Evolutionary conservation across 2,329 filamentous ascomycete genomes (phyloP).

Genomic region (Colletotrichum destructivum): DNA sequence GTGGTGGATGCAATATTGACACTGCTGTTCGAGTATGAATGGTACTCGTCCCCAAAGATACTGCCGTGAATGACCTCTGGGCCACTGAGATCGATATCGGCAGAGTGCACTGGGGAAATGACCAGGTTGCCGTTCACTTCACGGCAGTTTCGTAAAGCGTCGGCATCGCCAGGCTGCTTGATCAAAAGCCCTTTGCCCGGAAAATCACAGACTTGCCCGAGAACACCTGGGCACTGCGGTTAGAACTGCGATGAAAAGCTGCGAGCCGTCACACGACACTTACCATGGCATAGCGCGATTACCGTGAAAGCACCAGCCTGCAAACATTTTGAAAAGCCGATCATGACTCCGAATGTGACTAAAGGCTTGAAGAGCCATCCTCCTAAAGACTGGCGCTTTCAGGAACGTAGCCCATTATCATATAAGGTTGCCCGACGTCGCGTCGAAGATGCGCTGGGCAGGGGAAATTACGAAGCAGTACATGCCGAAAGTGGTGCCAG

Average conservation of each 20-base stretch:
- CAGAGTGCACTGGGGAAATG: neutral
- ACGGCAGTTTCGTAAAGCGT: neutral
- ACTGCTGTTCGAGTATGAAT: neutral
- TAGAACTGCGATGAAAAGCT: neutral
- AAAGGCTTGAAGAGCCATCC: neutral
- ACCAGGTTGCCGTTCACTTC: conserved; percentile 5
- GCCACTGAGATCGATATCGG: conserved; percentile 7
- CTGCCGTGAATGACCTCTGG: neutral
- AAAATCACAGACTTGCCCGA: neutral
- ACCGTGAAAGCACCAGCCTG: neutral
- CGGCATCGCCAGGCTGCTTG: neutral
- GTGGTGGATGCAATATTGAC: neutral
- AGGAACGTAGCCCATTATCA: neutral
- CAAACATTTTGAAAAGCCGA: neutral
- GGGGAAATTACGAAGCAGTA: neutral
- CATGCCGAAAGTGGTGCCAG: neutral
- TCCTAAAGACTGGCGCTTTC: neutral
- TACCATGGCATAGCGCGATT: neutral
- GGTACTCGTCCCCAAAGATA: neutral
- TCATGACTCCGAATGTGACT: neutral
- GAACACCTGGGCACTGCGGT: neutral
- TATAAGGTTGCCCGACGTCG: neutral
- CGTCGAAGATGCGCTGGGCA: neutral
- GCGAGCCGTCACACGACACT: neutral
- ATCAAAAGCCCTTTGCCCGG: neutral